These are phyloP conservation scores for Fistulifera pelliculosa DNA, from an alignment of 108 stramenopile species.

Conservation along the genomic window DNA sequence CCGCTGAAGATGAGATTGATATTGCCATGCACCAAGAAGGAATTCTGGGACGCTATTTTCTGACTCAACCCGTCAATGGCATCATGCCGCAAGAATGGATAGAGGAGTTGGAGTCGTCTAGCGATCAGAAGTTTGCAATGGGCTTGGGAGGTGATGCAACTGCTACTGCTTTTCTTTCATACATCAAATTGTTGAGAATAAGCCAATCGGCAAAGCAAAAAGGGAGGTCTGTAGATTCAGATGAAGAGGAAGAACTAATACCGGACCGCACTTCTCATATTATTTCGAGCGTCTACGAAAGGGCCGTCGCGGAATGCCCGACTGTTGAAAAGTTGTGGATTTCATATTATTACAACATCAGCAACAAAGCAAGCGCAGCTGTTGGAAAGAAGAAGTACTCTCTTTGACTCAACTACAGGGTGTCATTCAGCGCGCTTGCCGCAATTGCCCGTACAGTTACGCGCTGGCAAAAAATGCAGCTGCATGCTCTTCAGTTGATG, in stretches of 20 bases:
- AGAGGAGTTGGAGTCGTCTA: neutral
- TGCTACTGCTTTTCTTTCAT: slow-evolving; percentile 48
- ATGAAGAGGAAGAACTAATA: slow-evolving; percentile 9
- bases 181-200: slow-evolving; percentile 18
- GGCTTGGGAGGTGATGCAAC: slow-evolving; percentile 54
- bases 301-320: slow-evolving; percentile 78
- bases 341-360: slow-evolving; percentile 49
- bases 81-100: neutral
- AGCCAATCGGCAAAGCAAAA: slow-evolving; percentile 23
- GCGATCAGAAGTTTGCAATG: slow-evolving; percentile 26
- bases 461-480: slow-evolving; percentile 33
- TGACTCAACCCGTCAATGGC: neutral
- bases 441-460: slow-evolving; percentile 78
- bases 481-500: slow-evolving; percentile 25
- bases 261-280: slow-evolving; percentile 5
- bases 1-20: slow-evolving; percentile 68
- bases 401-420: slow-evolving; percentile 11
- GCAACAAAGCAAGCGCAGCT: neutral
- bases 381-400: neutral
- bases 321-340: slow-evolving; percentile 74
- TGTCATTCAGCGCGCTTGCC: slow-evolving; percentile 57
- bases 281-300: slow-evolving; percentile 45
- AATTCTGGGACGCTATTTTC: slow-evolving; percentile 18
- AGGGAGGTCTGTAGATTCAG: neutral
- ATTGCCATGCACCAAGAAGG: slow-evolving; percentile 52